phyloP scores from a whole-genome alignment of 2,329 filamentous ascomycete genomes.

The Chaetomiaceae sp. region DNA sequence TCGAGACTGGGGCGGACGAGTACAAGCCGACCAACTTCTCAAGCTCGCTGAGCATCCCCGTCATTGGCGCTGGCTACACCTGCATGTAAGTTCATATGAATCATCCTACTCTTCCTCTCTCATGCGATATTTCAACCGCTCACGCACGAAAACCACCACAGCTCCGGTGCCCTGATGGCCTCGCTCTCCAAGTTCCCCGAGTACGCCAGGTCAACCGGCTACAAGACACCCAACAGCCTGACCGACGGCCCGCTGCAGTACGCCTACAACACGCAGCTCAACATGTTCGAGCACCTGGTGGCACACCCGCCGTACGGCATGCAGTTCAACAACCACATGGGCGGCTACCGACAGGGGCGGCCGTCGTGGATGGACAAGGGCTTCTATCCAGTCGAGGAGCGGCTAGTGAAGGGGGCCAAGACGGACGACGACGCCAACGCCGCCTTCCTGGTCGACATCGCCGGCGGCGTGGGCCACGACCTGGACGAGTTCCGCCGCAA shows the following conservation, averaged over 20 bases:
- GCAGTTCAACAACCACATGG: slow-evolving; percentile 36
- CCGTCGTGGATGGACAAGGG: slow-evolving; percentile 26
- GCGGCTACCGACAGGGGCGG: slow-evolving; percentile 28
- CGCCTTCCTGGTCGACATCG: slow-evolving; percentile 37
- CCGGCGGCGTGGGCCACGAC: slow-evolving; percentile 37
- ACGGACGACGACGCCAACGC: slow-evolving; percentile 24
- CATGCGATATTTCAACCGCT: too few species aligned
- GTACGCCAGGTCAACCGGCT: slow-evolving; percentile 27
- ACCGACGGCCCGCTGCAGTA: slow-evolving; percentile 28
- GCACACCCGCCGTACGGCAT: slow-evolving; percentile 25
- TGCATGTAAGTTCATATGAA: slow-evolving; percentile 17
- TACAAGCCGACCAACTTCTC: slow-evolving; percentile 36
- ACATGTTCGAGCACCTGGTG: slow-evolving; percentile 32
- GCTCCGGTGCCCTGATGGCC: neutral
- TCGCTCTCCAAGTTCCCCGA: slow-evolving; percentile 23
- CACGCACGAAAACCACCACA: too few species aligned
- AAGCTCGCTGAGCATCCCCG: slow-evolving; percentile 30
- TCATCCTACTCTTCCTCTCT: neutral
- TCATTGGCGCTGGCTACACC: slow-evolving; percentile 32
- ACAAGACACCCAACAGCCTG: slow-evolving; percentile 17
- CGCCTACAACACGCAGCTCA: slow-evolving; percentile 30
- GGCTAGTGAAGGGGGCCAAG: slow-evolving; percentile 13
- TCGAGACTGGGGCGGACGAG: slow-evolving; percentile 30
- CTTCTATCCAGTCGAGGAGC: slow-evolving; percentile 29
- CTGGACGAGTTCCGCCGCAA: slow-evolving; percentile 32